Percentiles rank a stretch among this genome's conserved stretches.
phyloP scores from a whole-genome alignment of 2,329 filamentous ascomycete genomes.

The Diaporthe destruens region DNA sequence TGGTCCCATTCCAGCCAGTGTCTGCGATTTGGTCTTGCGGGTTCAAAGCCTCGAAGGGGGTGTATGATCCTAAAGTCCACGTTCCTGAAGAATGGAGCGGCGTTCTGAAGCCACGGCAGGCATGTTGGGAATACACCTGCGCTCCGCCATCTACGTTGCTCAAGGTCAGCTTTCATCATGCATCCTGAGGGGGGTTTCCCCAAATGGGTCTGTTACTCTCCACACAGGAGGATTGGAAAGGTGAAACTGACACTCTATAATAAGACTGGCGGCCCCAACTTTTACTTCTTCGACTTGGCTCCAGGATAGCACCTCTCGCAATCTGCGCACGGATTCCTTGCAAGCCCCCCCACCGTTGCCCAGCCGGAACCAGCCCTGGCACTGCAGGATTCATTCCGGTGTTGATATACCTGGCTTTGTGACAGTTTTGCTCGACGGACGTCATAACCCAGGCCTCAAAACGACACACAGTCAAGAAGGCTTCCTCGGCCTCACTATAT shows the following conservation, averaged over 20 bases:
- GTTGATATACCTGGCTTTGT: not conserved
- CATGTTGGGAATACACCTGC: not conserved
- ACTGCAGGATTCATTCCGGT: not conserved
- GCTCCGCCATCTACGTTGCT: not conserved
- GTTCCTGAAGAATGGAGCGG: not conserved
- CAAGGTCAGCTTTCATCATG: not conserved
- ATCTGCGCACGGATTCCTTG: too few relatives aligned
- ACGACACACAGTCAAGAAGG: not conserved
- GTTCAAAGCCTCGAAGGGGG: not conserved
- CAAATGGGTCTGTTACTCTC: not conserved
- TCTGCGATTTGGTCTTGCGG: not conserved
- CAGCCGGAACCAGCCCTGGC: not conserved
- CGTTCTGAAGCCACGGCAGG: not conserved
- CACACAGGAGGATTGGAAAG: not conserved
- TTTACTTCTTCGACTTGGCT: fast-evolving
- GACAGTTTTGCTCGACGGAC: not conserved
- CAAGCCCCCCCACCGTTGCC: too few relatives aligned
- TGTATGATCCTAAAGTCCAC: not conserved
- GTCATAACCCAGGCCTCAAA: not conserved
- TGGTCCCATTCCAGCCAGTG: not conserved
- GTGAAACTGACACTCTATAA: not conserved
- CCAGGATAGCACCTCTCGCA: too few relatives aligned
- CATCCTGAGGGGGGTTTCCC: not conserved
- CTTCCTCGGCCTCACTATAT: not conserved
- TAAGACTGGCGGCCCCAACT: not conserved